Evolutionary conservation across 2,329 filamentous ascomycete genomes (phyloP), one percentile per base, ranked within the genome.

Genomic region (Sclerotinia sclerotiorum): DNA sequence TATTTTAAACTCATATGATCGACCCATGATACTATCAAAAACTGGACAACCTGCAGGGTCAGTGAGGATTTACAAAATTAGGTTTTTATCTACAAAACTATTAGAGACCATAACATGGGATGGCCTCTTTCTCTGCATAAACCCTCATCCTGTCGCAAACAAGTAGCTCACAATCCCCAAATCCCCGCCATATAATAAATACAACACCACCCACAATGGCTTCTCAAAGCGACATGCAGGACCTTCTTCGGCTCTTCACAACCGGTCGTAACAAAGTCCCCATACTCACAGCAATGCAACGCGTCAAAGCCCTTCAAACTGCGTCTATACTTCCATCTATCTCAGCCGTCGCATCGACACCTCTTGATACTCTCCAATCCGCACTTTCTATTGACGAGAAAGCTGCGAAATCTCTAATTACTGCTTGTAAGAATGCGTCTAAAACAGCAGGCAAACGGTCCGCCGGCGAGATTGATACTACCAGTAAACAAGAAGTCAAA

Each of bases 171-270:
- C 8, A 27, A 63, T 51, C 60, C 39, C 21, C n/a, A 42, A 57
- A 39, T 35, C 21, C 24, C 27, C 21, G 44, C 27, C 29, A 7
- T 35, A 61, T 13, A 49, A 32, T n/a, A 51, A 49, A 32, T n/a
- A 51, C 0, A 42, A 63, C 4, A 39, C 6, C 24, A 10, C 42
- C 17, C 21, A 60, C 35, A 7, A 66, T 66, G 64, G 48, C 64
- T 2, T 65, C 62, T 13, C 62, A 65, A 29, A 24, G 83, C 1
- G 86, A 89, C 72, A 78, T 89, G 29, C 85, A 88, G 73, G 86
- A 87, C 74, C 82, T 89, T 21, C 80, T 89, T 65, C 85, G 86
- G 58, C 81, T 88, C 67, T 79, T 89, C 72, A 88, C 85, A 4
- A 81, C 83, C 58, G 77, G 77, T 11, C 74, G 76, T 27, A 84